Evolutionary conservation across 208 protist genomes (phyloP).

Genomic region (Leishmania aethiopica): DNA sequence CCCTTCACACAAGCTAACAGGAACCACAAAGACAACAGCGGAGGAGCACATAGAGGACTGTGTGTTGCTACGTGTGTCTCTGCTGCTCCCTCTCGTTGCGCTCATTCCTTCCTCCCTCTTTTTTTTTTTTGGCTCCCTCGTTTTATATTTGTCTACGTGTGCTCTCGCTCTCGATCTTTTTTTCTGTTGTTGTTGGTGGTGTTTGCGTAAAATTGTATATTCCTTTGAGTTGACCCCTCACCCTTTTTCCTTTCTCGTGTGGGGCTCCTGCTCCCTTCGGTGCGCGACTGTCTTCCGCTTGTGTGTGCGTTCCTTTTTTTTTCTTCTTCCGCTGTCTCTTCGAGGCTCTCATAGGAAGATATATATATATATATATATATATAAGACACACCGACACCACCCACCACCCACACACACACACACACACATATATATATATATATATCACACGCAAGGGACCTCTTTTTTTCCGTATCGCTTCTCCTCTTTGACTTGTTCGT

Average conservation of each 20-base stretch:
- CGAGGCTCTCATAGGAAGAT: background rate
- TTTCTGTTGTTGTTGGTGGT: conserved; percentile 6
- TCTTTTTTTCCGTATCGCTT: background rate
- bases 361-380: conserved; percentile 5
- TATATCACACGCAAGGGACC: background rate
- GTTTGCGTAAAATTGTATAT: background rate
- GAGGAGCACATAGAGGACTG: background rate
- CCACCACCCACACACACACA: too few species aligned
- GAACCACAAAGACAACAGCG: background rate
- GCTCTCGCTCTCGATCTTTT: background rate
- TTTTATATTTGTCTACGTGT: background rate
- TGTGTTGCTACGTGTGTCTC: background rate
- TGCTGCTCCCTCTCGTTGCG: background rate
- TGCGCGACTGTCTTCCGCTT: conserved; percentile 1
- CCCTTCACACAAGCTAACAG: background rate
- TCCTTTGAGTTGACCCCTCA: background rate
- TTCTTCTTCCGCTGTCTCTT: background rate
- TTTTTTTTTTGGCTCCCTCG: background rate
- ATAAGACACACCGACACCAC: background rate
- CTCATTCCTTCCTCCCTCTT: background rate
- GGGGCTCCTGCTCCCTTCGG: background rate
- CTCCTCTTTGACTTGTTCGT: background rate
- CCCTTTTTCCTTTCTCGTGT: background rate
- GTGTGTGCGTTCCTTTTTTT: background rate
- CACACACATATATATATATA: background rate